A percentile compares a stretch with the other conserved stretches of the same genome.
Evolutionary conservation across 1,139 yeast species (phyloP).

Genomic region (Meyerozyma guilliermondii): DNA sequence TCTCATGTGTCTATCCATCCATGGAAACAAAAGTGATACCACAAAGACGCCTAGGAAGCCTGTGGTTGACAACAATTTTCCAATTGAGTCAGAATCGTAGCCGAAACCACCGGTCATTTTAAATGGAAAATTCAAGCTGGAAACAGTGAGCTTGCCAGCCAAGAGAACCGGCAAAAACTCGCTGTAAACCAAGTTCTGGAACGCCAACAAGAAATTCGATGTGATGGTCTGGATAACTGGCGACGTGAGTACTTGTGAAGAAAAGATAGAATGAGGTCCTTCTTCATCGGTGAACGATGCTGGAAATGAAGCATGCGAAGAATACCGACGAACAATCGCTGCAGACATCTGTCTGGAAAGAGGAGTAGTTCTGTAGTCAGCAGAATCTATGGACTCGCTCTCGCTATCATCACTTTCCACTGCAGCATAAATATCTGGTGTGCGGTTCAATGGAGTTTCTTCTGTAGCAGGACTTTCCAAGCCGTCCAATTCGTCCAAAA

Average conservation of each 20-base stretch:
- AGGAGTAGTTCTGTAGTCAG: conserved; percentile 7
- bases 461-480: conserved; percentile 1
- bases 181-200: conserved; percentile 49
- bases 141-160: conserved; percentile 40
- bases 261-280: neutral
- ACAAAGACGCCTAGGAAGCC: conserved; percentile 53
- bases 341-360: conserved; percentile 34
- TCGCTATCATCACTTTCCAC: neutral
- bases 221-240: conserved; percentile 36
- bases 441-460: neutral
- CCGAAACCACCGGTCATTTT: conserved; percentile 18
- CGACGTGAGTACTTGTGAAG: conserved; percentile 22
- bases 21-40: conserved; percentile 50
- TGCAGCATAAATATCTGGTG: neutral
- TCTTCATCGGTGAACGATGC: neutral
- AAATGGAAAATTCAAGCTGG: conserved; percentile 31
- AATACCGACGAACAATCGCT: conserved; percentile 37
- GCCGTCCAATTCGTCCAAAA: conserved; percentile 1
- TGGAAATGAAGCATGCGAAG: conserved; percentile 14
- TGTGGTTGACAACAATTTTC: conserved; percentile 48
- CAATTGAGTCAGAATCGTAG: conserved; percentile 44
- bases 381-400: conserved; percentile 7
- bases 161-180: conserved; percentile 59
- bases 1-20: conserved; percentile 45
- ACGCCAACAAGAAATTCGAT: conserved; percentile 38